A percentile compares a stretch with the other conserved stretches of the same genome.
Evolutionary conservation across 2,329 filamentous ascomycete genomes (phyloP).

Genomic region (Pezicula radicicola): DNA sequence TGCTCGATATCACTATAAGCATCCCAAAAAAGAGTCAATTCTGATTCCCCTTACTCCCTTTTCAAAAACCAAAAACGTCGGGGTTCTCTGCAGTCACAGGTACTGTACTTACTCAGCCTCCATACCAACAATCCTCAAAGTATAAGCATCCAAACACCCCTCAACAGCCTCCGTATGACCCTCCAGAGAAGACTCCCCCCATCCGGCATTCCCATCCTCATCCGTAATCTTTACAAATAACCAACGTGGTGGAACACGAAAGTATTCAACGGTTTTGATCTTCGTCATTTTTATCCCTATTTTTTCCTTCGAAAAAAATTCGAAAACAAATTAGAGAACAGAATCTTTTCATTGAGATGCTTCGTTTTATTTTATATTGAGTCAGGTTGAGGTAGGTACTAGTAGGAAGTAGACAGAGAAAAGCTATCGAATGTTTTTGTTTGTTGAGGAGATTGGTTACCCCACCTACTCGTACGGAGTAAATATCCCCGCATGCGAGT

Average conservation of each 20-base stretch:
- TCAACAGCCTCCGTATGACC: constrained; percentile 73
- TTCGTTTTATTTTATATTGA: too few species aligned
- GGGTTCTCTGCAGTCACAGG: neutral
- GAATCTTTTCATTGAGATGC: too few species aligned
- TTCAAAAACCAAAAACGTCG: neutral
- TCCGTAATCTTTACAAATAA: constrained; percentile 76
- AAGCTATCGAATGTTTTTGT: too few species aligned
- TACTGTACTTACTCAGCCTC: constrained; percentile 60
- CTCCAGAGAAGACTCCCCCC: constrained; percentile 74
- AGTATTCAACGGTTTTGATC: constrained; percentile 68
- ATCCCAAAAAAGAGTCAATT: too few species aligned
- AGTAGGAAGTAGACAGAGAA: too few species aligned
- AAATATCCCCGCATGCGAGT: too few species aligned
- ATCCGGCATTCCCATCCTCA: constrained; percentile 60
- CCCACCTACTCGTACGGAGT: too few species aligned
- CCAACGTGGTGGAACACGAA: constrained; percentile 72
- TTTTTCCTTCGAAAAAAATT: too few species aligned
- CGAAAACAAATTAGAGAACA: too few species aligned
- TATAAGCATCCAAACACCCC: constrained; percentile 67
- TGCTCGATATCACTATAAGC: constrained; percentile 67
- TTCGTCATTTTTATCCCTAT: constrained; percentile 47
- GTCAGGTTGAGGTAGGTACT: too few species aligned
- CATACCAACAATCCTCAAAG: constrained; percentile 57
- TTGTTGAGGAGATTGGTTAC: too few species aligned
- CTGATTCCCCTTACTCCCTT: too few species aligned